A percentile compares a stretch with the other conserved stretches of the same genome.
Conservation (phyloP, 2,329 filamentous ascomycete genomes). For the Podosphaera fusca region DNA sequence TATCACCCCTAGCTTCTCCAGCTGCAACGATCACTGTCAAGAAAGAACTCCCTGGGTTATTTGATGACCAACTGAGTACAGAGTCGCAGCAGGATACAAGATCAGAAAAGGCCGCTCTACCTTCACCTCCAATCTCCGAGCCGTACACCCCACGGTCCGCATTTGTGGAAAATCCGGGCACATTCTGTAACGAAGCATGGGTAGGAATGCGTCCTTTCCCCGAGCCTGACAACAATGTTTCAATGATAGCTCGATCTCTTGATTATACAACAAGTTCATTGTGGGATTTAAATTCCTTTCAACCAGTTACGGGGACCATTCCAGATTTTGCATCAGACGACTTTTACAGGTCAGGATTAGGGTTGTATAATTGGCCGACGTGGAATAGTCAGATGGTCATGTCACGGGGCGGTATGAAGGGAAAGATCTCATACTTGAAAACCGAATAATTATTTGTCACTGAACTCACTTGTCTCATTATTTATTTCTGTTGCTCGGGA, state of each 20-base stretch:
- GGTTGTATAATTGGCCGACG: conserved; percentile 14
- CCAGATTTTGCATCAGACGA: conserved; percentile 15
- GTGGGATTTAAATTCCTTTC: conserved; percentile 14
- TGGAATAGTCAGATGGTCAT: conserved; percentile 14
- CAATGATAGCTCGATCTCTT: conserved; percentile 5
- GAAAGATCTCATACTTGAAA: too few relatives aligned
- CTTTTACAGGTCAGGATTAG: conserved; percentile 13
- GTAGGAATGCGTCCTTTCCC: conserved; percentile 7
- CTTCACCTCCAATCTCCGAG: conserved; percentile 12
- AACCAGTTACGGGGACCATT: conserved; percentile 16
- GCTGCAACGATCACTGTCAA: conserved; percentile 10
- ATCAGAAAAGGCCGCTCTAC: conserved; percentile 8
- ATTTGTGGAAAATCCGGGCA: conserved; percentile 10
- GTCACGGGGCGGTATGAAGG: conserved; percentile 1
- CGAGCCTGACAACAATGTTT: conserved; percentile 6
- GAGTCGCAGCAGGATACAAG: conserved; percentile 6
- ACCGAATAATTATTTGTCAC: too few relatives aligned
- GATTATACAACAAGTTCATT: conserved; percentile 12
- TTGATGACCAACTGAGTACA: not conserved
- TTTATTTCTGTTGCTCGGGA: too few relatives aligned
- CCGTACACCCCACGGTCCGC: conserved; percentile 1
- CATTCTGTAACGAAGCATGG: conserved; percentile 14
- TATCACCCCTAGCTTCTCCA: conserved; percentile 8
- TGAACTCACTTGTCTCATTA: too few relatives aligned
- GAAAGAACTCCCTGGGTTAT: conserved; percentile 2